A percentile compares a stretch with the other conserved stretches of the same genome.
These are phyloP conservation scores for Pseudocercospora macadamiae DNA, from an alignment of 2,329 filamentous ascomycete species.

Conservation along the genomic window DNA sequence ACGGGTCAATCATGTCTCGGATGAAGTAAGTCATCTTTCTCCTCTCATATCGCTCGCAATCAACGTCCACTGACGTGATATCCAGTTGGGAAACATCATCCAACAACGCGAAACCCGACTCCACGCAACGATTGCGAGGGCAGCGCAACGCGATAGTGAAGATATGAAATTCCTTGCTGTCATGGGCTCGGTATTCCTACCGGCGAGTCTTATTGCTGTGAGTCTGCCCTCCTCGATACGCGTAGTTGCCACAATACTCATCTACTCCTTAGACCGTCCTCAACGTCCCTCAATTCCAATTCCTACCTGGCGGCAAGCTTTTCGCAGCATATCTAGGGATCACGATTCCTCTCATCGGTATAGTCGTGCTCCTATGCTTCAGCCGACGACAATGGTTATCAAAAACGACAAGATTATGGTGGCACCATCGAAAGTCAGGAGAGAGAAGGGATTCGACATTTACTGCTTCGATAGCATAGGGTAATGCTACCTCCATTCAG, in stretches of 20 bases:
- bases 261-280: constrained; percentile 17
- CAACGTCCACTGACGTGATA: not conserved
- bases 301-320: constrained; percentile 17
- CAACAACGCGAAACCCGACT: constrained; percentile 25
- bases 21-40: constrained; percentile 22
- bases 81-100: constrained; percentile 25
- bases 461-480: not conserved
- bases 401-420: not conserved
- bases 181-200: constrained; percentile 28
- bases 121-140: constrained; percentile 24
- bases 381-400: constrained; percentile 7
- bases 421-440: not conserved
- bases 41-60: no score
- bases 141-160: constrained; percentile 26
- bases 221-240: not conserved
- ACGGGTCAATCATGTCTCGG: constrained; percentile 17
- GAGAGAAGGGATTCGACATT: not conserved
- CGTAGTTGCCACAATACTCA: not conserved
- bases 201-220: constrained; percentile 24
- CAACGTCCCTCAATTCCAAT: constrained; percentile 25
- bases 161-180: constrained; percentile 31
- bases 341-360: constrained; percentile 22
- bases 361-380: constrained; percentile 22
- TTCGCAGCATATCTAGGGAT: constrained; percentile 27
- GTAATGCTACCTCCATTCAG: no score